Evolutionary conservation across 495 filamentous ascomycete genomes (phyloP), one percentile per base, ranked within the genome.

Genomic region (Rusavskia elegans): DNA sequence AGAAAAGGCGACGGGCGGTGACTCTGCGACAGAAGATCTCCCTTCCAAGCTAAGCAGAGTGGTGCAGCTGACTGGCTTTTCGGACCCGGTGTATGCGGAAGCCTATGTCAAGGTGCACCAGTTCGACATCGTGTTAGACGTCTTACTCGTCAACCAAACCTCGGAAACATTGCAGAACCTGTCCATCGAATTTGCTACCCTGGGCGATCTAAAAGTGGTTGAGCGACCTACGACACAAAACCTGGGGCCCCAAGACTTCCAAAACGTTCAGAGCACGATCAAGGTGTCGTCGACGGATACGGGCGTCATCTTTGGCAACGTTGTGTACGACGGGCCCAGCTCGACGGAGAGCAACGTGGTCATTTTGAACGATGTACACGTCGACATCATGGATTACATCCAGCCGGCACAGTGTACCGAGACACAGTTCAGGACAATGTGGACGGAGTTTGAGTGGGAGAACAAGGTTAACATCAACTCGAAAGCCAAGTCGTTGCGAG

Each of bases 371-470:
- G 93, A 99, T 64, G 83, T 99, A 32, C 93, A 97, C 64, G 92
- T 96, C 55, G 93, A 99, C 64, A 97, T 99, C 61, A 99, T 99
- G 93, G 93, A 99, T 68, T 99, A 99, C 69, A 99, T 99, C 59
- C 89, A 97, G 61, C 93, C 93, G 8, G 93, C 92, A 13, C 77
- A 87, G 40, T 99, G 93, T 73, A 89, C 86, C 14, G 93, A 99
- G 73, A 96, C 90, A 35, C 88, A 97, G 63, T 99, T 99, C 81
- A 79, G 93, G 36, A 94, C 88, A 21, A 99, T 99, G 93, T 99
- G 93, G 93, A 97, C 93, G 32, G 93, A 99, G 62, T 99, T 99
- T 56, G 93, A 99, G 67, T 99, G 93, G 93, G 93, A 99, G 75
- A 99, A 99, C 73, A 99, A 99, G 78, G 92, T 99, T 62, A 97